Evolutionary conservation across 352 stramenopile species (phyloP).

Genomic region (Peronosclerospora sorghi): DNA sequence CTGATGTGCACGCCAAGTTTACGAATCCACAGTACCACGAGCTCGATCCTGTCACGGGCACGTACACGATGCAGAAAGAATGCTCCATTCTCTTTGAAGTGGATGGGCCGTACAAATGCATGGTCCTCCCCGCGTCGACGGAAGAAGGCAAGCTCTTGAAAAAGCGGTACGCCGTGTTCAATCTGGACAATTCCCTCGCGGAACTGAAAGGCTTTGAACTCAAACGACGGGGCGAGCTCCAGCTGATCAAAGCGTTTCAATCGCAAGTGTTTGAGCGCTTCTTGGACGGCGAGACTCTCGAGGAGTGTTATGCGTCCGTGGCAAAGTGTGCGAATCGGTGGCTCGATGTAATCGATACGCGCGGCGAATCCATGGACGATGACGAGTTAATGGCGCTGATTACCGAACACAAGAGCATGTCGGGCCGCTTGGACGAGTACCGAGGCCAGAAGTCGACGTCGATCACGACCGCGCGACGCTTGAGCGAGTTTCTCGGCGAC

Average conservation of each 20-base stretch:
- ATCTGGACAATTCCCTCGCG: slow-evolving; percentile 70
- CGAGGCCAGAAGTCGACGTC: slow-evolving; percentile 95
- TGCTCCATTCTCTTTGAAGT: slow-evolving; percentile 99
- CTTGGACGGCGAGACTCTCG: slow-evolving; percentile 87
- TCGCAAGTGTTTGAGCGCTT: slow-evolving; percentile 97
- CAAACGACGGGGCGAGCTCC: slow-evolving; percentile 96
- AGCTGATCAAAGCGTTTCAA: slow-evolving; percentile 99
- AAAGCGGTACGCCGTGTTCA: slow-evolving; percentile 91
- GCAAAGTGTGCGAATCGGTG: slow-evolving; percentile 95
- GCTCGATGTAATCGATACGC: slow-evolving; percentile 97
- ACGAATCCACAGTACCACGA: slow-evolving; percentile 96
- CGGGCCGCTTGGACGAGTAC: slow-evolving; percentile 94
- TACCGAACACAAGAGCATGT: slow-evolving; percentile 99
- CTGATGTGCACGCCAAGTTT: slow-evolving; percentile 96
- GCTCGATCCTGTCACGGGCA: slow-evolving; percentile 39
- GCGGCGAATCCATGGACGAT: slow-evolving; percentile 90
- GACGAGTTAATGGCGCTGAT: slow-evolving; percentile 97
- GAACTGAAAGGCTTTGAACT: slow-evolving; percentile 94
- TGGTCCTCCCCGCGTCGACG: slow-evolving; percentile 97
- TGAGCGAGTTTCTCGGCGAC: slow-evolving; percentile 96
- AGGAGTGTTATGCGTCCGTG: slow-evolving; percentile 95
- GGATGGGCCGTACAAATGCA: slow-evolving; percentile 96
- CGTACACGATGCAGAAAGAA: slow-evolving; percentile 90
- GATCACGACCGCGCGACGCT: slow-evolving; percentile 94
- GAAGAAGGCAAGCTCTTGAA: slow-evolving; percentile 98